Conservation (phyloP, 345 rosid species). For the Arabidopsis arenosa region DNA sequence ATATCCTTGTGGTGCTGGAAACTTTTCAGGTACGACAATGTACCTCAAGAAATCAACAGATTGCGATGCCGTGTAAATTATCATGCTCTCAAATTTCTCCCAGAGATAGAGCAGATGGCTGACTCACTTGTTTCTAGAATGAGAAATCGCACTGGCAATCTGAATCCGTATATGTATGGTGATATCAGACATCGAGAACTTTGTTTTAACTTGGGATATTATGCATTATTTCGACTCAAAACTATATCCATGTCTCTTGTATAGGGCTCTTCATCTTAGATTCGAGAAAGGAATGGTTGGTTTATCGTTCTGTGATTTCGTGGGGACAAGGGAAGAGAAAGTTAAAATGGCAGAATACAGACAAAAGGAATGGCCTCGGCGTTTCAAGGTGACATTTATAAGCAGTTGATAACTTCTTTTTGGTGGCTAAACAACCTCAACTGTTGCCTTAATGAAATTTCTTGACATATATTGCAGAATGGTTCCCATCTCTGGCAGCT, state of each 20-base stretch:
- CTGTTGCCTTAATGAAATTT: background rate
- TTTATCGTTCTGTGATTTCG: conserved; percentile 94
- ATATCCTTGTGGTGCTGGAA: conserved; percentile 33
- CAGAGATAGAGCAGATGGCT: conserved; percentile 90
- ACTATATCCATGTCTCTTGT: conserved; percentile 30
- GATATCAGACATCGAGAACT: conserved; percentile 31
- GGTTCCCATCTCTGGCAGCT: conserved; percentile 98
- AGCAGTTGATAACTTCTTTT: conserved; percentile 1
- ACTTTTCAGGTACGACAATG: conserved; percentile 87
- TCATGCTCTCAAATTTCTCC: conserved; percentile 98
- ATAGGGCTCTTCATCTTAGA: conserved; percentile 99
- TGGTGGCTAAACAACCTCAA: conserved; percentile 23
- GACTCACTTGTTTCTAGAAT: conserved; percentile 86
- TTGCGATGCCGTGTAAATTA: conserved; percentile 98
- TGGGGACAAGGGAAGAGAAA: conserved; percentile 98
- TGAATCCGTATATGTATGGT: conserved; percentile 86
- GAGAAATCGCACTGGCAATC: conserved; percentile 93
- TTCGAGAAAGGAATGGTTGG: conserved; percentile 99
- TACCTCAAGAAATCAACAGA: conserved; percentile 95
- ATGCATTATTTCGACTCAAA: conserved; percentile 19
- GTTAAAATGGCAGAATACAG: conserved; percentile 92
- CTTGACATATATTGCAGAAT: conserved; percentile 58
- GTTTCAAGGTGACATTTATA: conserved; percentile 71
- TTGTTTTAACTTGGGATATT: conserved; percentile 22
- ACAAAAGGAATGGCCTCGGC: conserved; percentile 98